phyloP scores from a whole-genome alignment of 345 rosid genomes.

The Cardamine chenopodiifolia region DNA sequence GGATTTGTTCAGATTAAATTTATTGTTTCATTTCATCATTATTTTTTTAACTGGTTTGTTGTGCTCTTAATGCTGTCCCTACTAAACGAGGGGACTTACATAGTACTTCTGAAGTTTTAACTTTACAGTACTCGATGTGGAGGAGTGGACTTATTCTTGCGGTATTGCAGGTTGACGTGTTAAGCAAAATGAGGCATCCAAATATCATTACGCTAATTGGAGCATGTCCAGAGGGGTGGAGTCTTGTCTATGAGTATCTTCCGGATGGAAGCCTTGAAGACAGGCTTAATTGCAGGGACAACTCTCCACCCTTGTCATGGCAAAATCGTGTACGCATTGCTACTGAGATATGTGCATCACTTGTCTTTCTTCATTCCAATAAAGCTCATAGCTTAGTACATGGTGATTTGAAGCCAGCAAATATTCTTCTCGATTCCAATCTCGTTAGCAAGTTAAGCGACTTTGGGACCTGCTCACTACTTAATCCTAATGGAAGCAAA shows the following conservation, averaged over 20 bases:
- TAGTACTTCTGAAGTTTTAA: not conserved
- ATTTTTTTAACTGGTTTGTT: not conserved
- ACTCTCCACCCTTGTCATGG: constrained; percentile 87
- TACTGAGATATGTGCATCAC: constrained; percentile 78
- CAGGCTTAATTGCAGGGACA: constrained; percentile 72
- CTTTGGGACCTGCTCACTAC: constrained; percentile 75
- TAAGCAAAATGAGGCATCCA: constrained; percentile 88
- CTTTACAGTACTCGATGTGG: not conserved
- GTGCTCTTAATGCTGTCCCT: constrained; percentile 8
- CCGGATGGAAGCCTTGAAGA: constrained; percentile 97
- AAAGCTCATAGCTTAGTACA: constrained; percentile 82
- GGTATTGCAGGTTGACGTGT: constrained; percentile 66
- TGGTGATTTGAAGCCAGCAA: constrained; percentile 87
- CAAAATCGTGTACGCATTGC: constrained; percentile 81
- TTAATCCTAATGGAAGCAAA: constrained; percentile 43
- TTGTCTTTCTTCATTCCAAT: constrained; percentile 84
- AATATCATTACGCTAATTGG: constrained; percentile 85
- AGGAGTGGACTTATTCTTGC: constrained; percentile 33
- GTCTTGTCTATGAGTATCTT: constrained; percentile 81
- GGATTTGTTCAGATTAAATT: not conserved
- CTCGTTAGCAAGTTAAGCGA: constrained; percentile 79
- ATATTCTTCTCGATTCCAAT: constrained; percentile 79
- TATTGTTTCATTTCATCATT: constrained; percentile 23
- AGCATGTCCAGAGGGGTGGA: constrained; percentile 84
- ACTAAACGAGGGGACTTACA: not conserved